Conservation (phyloP, 352 stramenopile genomes). For the Pythium guiyangense region DNA sequence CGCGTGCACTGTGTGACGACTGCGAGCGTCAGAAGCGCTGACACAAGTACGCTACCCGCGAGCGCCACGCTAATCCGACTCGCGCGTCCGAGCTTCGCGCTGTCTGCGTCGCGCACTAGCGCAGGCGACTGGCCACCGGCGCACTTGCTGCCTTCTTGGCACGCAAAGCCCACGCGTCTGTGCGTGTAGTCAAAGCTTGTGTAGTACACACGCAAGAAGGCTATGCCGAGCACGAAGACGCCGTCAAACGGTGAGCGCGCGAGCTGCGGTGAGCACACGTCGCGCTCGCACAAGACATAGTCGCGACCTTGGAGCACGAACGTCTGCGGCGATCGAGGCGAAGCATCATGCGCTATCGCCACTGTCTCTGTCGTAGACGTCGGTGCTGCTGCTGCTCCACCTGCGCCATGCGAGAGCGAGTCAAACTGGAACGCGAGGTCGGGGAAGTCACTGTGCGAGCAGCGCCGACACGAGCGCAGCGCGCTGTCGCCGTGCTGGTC, state of each 20-base stretch:
- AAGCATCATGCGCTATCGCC: neutral
- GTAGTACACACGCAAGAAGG: constrained; percentile 40
- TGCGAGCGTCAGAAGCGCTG: too few relatives aligned
- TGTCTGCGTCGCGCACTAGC: too few relatives aligned
- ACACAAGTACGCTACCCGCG: too few relatives aligned
- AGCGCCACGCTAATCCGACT: too few relatives aligned
- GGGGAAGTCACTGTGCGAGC: constrained; percentile 26
- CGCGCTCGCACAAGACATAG: constrained; percentile 32
- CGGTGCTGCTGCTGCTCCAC: neutral
- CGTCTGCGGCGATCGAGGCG: neutral
- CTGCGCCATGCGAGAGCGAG: neutral
- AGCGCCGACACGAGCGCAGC: constrained; percentile 20
- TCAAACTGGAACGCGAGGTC: constrained; percentile 20
- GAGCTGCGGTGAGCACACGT: constrained; percentile 25
- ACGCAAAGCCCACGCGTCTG: constrained; percentile 28
- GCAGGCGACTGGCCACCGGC: too few relatives aligned
- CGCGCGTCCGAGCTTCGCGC: too few relatives aligned
- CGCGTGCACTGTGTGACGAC: too few relatives aligned
- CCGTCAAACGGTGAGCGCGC: constrained; percentile 4
- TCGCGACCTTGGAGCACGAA: constrained; percentile 31
- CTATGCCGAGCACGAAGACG: constrained; percentile 27
- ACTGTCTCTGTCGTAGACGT: neutral
- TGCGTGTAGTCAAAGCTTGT: constrained; percentile 28
- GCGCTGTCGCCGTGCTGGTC: constrained; percentile 7
- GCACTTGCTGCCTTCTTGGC: constrained; percentile 4